phyloP scores from a whole-genome alignment of 208 protist genomes.

The Tritrichomonas musculus region DNA sequence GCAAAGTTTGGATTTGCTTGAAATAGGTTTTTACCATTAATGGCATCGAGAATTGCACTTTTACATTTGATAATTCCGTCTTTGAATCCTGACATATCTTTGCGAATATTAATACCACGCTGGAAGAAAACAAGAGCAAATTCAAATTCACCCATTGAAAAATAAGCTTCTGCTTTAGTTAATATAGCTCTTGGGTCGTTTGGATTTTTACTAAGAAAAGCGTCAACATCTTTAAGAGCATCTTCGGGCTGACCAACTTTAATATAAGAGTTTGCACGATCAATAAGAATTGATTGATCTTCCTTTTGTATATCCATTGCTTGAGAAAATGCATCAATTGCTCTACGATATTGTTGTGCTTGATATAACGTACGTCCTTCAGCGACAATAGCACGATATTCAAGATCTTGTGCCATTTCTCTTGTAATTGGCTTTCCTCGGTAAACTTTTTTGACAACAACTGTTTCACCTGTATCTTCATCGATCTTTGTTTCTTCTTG shows the following conservation, averaged over 20 bases:
- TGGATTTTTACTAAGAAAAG: neutral
- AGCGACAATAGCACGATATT: constrained; percentile 13
- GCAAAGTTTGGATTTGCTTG: constrained; percentile 28
- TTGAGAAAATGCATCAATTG: constrained; percentile 22
- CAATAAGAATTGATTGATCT: neutral
- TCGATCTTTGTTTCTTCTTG: neutral
- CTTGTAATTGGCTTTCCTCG: neutral
- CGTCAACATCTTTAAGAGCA: neutral
- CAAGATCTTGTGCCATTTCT: neutral
- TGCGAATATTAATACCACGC: neutral
- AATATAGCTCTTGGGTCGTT: neutral
- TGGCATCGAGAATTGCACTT: neutral
- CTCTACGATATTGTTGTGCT: neutral
- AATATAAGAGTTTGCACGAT: constrained; percentile 30
- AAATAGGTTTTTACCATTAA: constrained; percentile 17
- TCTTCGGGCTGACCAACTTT: neutral
- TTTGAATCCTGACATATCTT: neutral
- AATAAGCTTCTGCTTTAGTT: constrained; percentile 24
- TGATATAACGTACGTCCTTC: neutral
- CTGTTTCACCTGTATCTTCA: neutral
- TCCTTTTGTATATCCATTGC: neutral
- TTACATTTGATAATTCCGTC: neutral
- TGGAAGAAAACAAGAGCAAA: constrained; percentile 27
- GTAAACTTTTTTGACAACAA: neutral
- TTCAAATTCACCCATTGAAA: constrained; percentile 34